Percentiles rank a stretch among this genome's conserved stretches.
Evolutionary conservation across 176 grass and related monocot species (phyloP).

Genomic region (Hyparrhenia diplandra): DNA sequence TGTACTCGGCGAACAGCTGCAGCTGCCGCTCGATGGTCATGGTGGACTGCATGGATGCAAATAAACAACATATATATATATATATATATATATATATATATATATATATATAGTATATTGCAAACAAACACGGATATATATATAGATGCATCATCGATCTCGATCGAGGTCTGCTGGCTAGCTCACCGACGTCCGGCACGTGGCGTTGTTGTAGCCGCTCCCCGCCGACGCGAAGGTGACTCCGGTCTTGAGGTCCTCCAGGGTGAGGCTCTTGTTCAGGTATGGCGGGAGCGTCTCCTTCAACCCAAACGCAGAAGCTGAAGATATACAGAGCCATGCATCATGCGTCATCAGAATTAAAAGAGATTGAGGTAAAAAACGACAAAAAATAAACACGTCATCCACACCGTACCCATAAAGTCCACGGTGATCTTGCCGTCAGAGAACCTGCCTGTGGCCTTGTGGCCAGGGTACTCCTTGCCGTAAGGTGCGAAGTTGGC

Average conservation of each 20-base stretch:
- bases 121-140: background rate
- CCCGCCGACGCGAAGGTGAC: slow-evolving; percentile 62
- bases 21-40: slow-evolving; percentile 54
- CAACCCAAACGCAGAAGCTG: slow-evolving; percentile 42
- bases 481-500: slow-evolving; percentile 64
- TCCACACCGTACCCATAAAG: slow-evolving; percentile 31
- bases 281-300: slow-evolving; percentile 62
- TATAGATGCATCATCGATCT: too few species aligned
- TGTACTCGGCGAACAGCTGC: slow-evolving; percentile 67
- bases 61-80: background rate
- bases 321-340: too few species aligned
- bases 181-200: slow-evolving; percentile 28
- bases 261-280: slow-evolving; percentile 22
- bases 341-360: background rate
- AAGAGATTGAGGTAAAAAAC: background rate
- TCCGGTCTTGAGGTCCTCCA: slow-evolving; percentile 55
- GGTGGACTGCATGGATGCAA: slow-evolving; percentile 17
- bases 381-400: background rate
- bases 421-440: slow-evolving; percentile 57
- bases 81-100: too few species aligned
- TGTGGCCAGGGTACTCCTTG: slow-evolving; percentile 40
- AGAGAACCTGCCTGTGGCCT: slow-evolving; percentile 63
- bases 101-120: background rate
- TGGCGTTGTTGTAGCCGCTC: slow-evolving; percentile 50
- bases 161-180: background rate